Percentiles rank a stretch among this genome's conserved stretches.
These are phyloP conservation scores for Paecilomyces sp. DNA, from an alignment of 2,329 filamentous ascomycete genomes.

Conservation along the genomic window DNA sequence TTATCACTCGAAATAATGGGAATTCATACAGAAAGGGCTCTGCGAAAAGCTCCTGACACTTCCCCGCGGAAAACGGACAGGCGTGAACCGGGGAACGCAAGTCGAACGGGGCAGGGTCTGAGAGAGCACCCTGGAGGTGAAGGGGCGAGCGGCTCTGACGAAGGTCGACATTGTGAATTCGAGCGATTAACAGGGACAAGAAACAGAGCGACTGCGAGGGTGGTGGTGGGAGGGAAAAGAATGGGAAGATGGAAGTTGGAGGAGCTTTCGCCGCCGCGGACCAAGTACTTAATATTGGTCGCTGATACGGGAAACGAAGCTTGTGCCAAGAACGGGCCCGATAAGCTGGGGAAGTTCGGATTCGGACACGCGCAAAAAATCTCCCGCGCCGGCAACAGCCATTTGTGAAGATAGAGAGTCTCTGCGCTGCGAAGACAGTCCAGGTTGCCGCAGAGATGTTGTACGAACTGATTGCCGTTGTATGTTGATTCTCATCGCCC, in stretches of 20 bases:
- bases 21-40: slow-evolving; percentile 31
- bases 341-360: background rate
- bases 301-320: background rate
- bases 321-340: background rate
- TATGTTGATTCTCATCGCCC: slow-evolving; percentile 42
- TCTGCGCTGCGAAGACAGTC: background rate
- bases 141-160: slow-evolving; percentile 27
- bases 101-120: slow-evolving; percentile 28
- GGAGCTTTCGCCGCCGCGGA: background rate
- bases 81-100: slow-evolving; percentile 19
- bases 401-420: background rate
- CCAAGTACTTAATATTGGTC: background rate
- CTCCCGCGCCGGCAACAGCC: background rate
- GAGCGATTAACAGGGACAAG: background rate
- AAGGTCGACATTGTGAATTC: slow-evolving; percentile 29
- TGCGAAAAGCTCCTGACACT: slow-evolving; percentile 33
- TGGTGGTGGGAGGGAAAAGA: slow-evolving; percentile 1
- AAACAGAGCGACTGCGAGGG: slow-evolving; percentile 1
- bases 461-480: slow-evolving; percentile 95
- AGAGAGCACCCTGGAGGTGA: slow-evolving; percentile 28
- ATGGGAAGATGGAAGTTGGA: slow-evolving; percentile 2
- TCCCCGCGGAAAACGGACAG: slow-evolving; percentile 33
- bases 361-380: background rate
- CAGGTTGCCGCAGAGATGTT: slow-evolving; percentile 57
- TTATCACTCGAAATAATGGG: background rate